Percentiles rank a stretch among this genome's conserved stretches.
These are phyloP conservation scores for Kwoniella newhampshirensis DNA, from an alignment of 768 basidiomycete species.

Conservation along the genomic window DNA sequence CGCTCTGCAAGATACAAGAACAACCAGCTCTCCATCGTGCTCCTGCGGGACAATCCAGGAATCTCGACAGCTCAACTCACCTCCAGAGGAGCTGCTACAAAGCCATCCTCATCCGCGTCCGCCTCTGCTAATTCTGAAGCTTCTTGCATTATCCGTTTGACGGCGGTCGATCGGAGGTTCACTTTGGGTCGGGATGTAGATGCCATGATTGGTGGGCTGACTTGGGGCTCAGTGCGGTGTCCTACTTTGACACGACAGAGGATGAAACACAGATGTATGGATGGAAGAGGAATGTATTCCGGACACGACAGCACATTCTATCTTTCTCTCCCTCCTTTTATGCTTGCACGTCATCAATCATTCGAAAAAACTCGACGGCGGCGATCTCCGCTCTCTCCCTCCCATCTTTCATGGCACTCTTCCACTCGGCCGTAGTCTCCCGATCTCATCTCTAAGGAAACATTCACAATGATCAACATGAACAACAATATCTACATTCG, in stretches of 20 bases:
- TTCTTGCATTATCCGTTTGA: conserved; percentile 97
- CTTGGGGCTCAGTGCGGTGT: not conserved
- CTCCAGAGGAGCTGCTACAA: conserved; percentile 75
- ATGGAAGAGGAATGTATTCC: too few species aligned
- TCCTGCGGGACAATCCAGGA: not conserved
- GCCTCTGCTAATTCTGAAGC: conserved; percentile 83
- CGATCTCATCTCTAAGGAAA: too few species aligned
- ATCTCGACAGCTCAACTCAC: conserved; percentile 56
- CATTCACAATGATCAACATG: not conserved
- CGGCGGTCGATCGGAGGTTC: conserved; percentile 61
- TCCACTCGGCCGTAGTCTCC: too few species aligned
- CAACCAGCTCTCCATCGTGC: not conserved
- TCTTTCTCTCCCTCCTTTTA: too few species aligned
- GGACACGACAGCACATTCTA: too few species aligned
- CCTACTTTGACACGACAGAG: not conserved
- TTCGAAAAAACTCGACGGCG: too few species aligned
- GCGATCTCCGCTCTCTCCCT: too few species aligned
- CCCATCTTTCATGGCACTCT: too few species aligned
- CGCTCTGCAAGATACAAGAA: conserved; percentile 22
- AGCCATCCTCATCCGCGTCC: conserved; percentile 69
- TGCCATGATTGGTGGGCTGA: conserved; percentile 4
- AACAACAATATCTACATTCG: not conserved
- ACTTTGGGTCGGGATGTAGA: conserved; percentile 34
- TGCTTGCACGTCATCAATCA: too few species aligned
- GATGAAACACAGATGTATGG: too few species aligned